A percentile compares a stretch with the other conserved stretches of the same genome.
Conservation (phyloP, 2,329 filamentous ascomycete species). For the Diaporthe sp. region DNA sequence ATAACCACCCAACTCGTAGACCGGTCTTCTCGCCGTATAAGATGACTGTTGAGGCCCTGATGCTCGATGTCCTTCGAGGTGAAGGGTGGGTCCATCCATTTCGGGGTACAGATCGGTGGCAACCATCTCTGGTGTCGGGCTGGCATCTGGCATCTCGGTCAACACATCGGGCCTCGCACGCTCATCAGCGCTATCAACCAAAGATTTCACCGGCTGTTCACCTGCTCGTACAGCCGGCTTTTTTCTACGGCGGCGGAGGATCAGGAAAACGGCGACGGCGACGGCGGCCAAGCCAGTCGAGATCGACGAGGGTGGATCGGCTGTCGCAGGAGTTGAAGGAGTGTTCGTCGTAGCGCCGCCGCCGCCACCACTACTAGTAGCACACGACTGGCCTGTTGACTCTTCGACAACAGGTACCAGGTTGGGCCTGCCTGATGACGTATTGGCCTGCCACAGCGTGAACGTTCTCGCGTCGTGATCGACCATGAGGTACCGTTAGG, state of each 20-base stretch:
- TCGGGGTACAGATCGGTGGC: background rate
- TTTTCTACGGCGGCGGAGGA: too few species aligned
- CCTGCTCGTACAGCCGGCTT: too few species aligned
- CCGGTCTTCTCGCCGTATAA: background rate
- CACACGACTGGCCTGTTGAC: background rate
- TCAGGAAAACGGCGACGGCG: too few species aligned
- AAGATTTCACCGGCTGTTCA: too few species aligned
- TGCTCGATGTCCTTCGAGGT: background rate
- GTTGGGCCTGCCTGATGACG: background rate
- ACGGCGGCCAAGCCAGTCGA: too few species aligned
- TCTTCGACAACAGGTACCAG: background rate
- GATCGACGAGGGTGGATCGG: too few species aligned
- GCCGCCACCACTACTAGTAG: background rate
- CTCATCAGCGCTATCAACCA: too few species aligned
- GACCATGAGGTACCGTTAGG: conserved; percentile 12
- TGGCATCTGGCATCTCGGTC: too few species aligned
- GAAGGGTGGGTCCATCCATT: background rate
- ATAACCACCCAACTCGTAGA: background rate
- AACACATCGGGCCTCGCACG: too few species aligned
- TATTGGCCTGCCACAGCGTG: background rate
- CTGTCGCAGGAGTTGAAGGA: background rate
- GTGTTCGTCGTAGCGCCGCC: background rate
- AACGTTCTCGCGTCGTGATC: background rate
- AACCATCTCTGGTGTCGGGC: too few species aligned
- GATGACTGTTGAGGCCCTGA: background rate